Evolutionary conservation across 2,329 filamentous ascomycete genomes (phyloP).

Genomic region (Alternaria angustiovoidea): DNA sequence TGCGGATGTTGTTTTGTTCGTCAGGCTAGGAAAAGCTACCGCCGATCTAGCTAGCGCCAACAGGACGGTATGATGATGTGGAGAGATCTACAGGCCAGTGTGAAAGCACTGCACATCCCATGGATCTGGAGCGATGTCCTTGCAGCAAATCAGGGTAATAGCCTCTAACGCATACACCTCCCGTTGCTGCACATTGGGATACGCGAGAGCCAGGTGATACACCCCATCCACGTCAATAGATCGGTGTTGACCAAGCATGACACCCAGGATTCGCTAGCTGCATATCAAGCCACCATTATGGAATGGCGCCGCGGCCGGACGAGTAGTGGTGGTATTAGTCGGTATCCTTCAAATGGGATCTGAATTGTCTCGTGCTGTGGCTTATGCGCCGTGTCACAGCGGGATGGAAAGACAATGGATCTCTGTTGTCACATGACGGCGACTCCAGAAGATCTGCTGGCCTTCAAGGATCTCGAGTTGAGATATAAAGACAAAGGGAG

Average conservation of each 20-base stretch:
- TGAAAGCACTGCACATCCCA: slow-evolving; percentile 21
- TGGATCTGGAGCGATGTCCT: slow-evolving; percentile 22
- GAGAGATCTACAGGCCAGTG: slow-evolving; percentile 25
- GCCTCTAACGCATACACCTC: slow-evolving; percentile 20
- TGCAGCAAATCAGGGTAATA: slow-evolving; percentile 34
- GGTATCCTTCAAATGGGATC: slow-evolving; percentile 17
- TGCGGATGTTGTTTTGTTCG: slow-evolving; percentile 21
- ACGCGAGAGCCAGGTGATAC: slow-evolving; percentile 39
- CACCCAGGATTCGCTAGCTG: slow-evolving; percentile 28
- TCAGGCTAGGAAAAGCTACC: slow-evolving; percentile 12
- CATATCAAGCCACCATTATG: slow-evolving; percentile 23
- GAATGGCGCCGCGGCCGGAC: slow-evolving; percentile 35
- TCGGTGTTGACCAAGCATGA: slow-evolving; percentile 33
- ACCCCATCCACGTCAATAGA: slow-evolving; percentile 25
- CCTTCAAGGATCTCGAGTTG: slow-evolving; percentile 8
- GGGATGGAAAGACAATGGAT: slow-evolving; percentile 29
- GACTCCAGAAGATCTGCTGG: slow-evolving; percentile 15
- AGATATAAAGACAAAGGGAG: slow-evolving; percentile 31
- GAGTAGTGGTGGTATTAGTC: slow-evolving; percentile 21
- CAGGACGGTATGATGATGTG: slow-evolving; percentile 10
- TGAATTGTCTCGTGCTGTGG: slow-evolving; percentile 26
- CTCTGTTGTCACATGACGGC: slow-evolving; percentile 35
- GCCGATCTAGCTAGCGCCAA: slow-evolving; percentile 19
- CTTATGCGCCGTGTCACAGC: slow-evolving; percentile 28
- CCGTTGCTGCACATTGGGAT: slow-evolving; percentile 34